Conservation (phyloP, 1,139 yeast species). For the Lodderomyces margitis region DNA sequence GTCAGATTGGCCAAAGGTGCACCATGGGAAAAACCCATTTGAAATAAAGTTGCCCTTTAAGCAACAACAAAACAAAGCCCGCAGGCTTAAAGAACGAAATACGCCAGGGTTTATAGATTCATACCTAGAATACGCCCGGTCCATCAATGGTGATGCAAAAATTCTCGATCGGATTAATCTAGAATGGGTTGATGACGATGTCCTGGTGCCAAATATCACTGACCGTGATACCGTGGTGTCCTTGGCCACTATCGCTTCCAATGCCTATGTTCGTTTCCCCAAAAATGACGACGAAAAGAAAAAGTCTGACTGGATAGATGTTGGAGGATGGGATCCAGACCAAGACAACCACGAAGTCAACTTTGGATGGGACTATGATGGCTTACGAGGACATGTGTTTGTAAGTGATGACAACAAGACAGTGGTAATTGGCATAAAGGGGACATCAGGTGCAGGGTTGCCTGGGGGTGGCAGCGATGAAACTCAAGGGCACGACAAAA, state of each 20-base stretch:
- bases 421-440: constrained; percentile 82
- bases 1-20: constrained; percentile 41
- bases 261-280: constrained; percentile 85
- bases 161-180: constrained; percentile 41
- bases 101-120: constrained; percentile 65
- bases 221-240: constrained; percentile 73
- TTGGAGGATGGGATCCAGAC: constrained; percentile 57
- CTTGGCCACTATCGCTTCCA: constrained; percentile 83
- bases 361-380: constrained; percentile 86
- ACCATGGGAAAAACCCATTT: constrained; percentile 43
- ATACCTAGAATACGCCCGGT: constrained; percentile 57
- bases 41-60: constrained; percentile 31
- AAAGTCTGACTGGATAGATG: constrained; percentile 78
- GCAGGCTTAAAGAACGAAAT: constrained; percentile 54
- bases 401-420: constrained; percentile 61
- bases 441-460: constrained; percentile 85
- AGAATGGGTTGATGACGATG: constrained; percentile 55
- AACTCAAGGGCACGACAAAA: constrained; percentile 76
- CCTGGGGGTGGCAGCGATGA: constrained; percentile 74
- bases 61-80: constrained; percentile 26
- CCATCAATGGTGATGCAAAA: constrained; percentile 42
- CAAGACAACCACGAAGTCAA: constrained; percentile 34
- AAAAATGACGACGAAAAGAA: constrained; percentile 54
- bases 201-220: constrained; percentile 66
- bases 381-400: constrained; percentile 89